Evolutionary conservation across 2,329 filamentous ascomycete genomes (phyloP).

Genomic region (Aspergillus transmontanensis): DNA sequence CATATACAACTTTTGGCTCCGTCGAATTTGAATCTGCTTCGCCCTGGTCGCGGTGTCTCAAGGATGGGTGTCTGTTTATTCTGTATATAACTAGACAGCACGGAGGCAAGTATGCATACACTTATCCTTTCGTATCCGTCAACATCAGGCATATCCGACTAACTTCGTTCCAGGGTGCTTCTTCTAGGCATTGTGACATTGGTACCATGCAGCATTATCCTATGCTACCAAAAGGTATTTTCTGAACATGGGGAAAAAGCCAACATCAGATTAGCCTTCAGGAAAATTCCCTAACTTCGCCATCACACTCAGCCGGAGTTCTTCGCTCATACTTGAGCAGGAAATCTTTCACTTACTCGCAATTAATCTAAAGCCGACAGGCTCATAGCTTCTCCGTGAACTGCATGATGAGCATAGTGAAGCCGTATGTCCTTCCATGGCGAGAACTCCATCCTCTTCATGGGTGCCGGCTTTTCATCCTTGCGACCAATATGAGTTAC

Average conservation of each 20-base stretch:
- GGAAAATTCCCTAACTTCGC: not conserved
- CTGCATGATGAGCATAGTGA: no score
- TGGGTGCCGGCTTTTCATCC: no score
- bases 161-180: not conserved
- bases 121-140: not conserved
- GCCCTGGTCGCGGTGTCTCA: no score
- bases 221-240: no score
- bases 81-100: no score
- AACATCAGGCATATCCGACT: not conserved
- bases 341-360: no score
- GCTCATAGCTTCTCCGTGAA: not conserved
- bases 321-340: no score
- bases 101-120: not conserved
- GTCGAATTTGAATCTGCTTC: no score
- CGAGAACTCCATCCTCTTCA: not conserved
- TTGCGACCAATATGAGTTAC: not conserved
- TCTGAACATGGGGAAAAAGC: not conserved
- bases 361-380: not conserved
- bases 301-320: no score
- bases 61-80: no score
- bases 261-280: not conserved
- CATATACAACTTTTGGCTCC: no score
- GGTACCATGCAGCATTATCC: not conserved
- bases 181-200: not conserved
- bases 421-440: rapidly evolving